Percentiles rank a stretch among this genome's conserved stretches.
phyloP scores from a whole-genome alignment of 495 filamentous ascomycete genomes.

The Astrothelium macrocarpum region DNA sequence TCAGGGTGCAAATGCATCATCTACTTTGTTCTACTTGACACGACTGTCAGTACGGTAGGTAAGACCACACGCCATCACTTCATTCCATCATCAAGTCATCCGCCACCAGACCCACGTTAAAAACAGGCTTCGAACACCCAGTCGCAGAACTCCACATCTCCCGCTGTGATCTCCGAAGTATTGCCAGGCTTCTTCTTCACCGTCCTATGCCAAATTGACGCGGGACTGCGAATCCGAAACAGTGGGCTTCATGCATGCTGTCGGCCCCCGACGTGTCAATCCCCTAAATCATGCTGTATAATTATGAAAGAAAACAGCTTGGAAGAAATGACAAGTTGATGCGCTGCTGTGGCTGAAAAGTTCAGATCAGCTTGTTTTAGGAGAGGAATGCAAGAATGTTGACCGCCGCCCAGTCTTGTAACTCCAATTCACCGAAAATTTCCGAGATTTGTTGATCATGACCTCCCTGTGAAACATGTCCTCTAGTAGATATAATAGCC shows the following conservation, averaged over 20 bases:
- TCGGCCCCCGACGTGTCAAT: not conserved
- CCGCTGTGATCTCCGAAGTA: not conserved
- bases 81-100: slow-evolving; percentile 7
- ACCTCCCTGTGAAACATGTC: not conserved
- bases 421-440: not conserved
- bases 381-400: not conserved
- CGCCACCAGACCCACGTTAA: not conserved
- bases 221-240: not conserved
- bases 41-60: not conserved
- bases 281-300: not conserved
- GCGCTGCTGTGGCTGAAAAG: not conserved
- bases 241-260: not conserved
- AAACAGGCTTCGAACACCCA: not conserved
- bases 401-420: slow-evolving; percentile 1
- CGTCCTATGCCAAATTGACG: not conserved
- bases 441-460: slow-evolving; percentile 4
- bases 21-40: not conserved
- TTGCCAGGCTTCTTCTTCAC: not conserved
- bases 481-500: slow-evolving; percentile 1
- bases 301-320: not conserved
- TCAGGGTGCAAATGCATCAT: not conserved
- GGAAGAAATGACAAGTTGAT: not conserved
- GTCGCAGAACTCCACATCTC: not conserved
- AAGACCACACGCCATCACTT: not conserved
- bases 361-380: not conserved